These are phyloP conservation scores for Blechomonas ayalai DNA, from an alignment of 208 protist genomes.

Conservation along the genomic window DNA sequence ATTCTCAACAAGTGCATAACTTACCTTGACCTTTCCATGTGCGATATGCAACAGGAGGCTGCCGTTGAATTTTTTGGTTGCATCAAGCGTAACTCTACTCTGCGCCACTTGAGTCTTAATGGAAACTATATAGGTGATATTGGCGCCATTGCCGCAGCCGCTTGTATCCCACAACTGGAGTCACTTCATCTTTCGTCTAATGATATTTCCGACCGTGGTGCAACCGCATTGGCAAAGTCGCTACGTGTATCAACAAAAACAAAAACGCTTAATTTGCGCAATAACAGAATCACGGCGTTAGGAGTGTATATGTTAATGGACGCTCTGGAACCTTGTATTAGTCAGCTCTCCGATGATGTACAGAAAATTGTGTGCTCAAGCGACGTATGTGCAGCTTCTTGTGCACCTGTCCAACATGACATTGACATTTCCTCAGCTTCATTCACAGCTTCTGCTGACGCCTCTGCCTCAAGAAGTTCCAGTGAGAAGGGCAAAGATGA, in stretches of 20 bases:
- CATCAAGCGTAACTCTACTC: conserved; percentile 25
- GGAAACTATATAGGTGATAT: conserved; percentile 43
- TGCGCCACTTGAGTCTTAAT: conserved; percentile 38
- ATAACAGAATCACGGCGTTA: conserved; percentile 32
- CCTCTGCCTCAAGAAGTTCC: no score
- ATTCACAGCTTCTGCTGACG: no score
- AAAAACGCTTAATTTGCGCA: conserved; percentile 41
- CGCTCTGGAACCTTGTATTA: conserved; percentile 20
- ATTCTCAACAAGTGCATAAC: conserved; percentile 46
- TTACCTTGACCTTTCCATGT: conserved; percentile 44
- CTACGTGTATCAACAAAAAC: conserved; percentile 27
- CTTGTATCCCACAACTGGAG: conserved; percentile 35
- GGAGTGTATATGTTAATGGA: conserved; percentile 30
- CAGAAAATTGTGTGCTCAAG: neutral
- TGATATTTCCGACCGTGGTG: conserved; percentile 35
- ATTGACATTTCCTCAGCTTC: neutral
- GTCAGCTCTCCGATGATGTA: conserved; percentile 11
- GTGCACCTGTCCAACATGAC: neutral
- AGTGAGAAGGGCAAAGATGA: no score
- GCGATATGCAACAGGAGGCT: conserved; percentile 30
- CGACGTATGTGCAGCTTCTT: neutral
- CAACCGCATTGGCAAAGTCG: conserved; percentile 16
- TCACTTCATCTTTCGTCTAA: conserved; percentile 48
- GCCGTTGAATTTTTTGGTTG: conserved; percentile 39
- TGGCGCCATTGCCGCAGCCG: conserved; percentile 35